phyloP scores from a whole-genome alignment of 2,329 filamentous ascomycete genomes.

The Geoglossum cookeanum region DNA sequence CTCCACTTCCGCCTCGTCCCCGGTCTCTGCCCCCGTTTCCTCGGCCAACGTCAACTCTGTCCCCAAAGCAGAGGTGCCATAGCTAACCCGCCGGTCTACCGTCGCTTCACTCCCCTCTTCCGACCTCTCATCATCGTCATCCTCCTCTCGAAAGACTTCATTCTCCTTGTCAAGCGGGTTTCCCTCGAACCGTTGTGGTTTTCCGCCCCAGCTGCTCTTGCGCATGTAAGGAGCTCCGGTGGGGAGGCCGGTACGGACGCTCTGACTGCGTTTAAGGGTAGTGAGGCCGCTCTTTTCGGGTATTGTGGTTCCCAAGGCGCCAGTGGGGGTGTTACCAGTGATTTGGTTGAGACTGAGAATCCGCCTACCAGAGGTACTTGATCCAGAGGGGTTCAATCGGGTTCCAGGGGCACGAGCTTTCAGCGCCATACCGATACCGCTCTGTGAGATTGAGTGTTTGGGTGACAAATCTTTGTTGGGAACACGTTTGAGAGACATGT shows the following conservation, averaged over 20 bases:
- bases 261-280: slow-evolving; percentile 37
- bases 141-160: not conserved
- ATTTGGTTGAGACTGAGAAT: slow-evolving; percentile 89
- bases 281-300: not conserved
- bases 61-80: not conserved
- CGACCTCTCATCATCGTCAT: not conserved
- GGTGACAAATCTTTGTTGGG: slow-evolving; percentile 19
- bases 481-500: slow-evolving; percentile 32
- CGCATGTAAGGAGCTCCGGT: slow-evolving; percentile 32
- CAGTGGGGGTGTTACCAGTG: slow-evolving; percentile 44
- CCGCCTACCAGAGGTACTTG: slow-evolving; percentile 34
- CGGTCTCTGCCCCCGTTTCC: not conserved
- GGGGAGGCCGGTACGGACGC: slow-evolving; percentile 43
- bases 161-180: not conserved
- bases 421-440: slow-evolving; percentile 25
- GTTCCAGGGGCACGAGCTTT: slow-evolving; percentile 25
- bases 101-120: not conserved
- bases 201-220: slow-evolving; percentile 1
- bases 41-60: not conserved
- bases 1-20: not conserved
- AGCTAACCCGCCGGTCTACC: not conserved
- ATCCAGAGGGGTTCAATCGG: slow-evolving; percentile 19
- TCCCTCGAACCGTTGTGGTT: not conserved
- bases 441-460: slow-evolving; percentile 5
- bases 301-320: not conserved